Evolutionary conservation across 177 flowering plant species (phyloP).

Genomic region (Vitis hybrid): DNA sequence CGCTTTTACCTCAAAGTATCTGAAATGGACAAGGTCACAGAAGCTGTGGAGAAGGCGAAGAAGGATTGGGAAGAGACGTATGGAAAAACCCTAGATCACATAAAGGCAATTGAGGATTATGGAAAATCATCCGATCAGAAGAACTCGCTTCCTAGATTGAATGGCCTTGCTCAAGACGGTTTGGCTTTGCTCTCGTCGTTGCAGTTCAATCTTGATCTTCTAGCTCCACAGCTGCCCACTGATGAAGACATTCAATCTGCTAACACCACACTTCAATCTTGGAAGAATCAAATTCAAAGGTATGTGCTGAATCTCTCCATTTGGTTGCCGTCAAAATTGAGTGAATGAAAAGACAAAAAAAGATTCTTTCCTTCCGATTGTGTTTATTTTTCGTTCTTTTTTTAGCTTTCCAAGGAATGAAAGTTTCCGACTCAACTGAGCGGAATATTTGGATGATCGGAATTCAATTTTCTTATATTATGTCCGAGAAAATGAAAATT

Average conservation of each 20-base stretch:
- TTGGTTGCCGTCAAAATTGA: conserved; percentile 7
- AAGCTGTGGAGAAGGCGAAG: conserved; percentile 65
- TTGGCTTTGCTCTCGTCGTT: conserved; percentile 57
- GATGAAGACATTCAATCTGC: conserved; percentile 60
- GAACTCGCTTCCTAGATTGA: conserved; percentile 74
- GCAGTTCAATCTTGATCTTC: conserved; percentile 78
- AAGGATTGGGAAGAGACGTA: conserved; percentile 68
- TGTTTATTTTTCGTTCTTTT: neutral
- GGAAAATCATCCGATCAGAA: conserved; percentile 46
- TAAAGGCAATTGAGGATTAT: conserved; percentile 60
- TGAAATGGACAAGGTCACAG: conserved; percentile 72
- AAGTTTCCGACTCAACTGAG: neutral
- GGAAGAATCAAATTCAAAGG: conserved; percentile 74
- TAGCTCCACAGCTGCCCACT: conserved; percentile 74
- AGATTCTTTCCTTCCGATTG: neutral
- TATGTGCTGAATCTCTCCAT: conserved; percentile 5
- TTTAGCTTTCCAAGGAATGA: neutral
- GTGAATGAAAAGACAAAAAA: neutral
- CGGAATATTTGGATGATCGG: neutral
- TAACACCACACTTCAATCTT: conserved; percentile 48
- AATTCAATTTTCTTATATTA: neutral
- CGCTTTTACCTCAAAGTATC: too few species aligned
- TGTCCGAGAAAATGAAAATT: neutral
- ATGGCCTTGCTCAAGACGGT: conserved; percentile 83
- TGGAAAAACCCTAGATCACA: conserved; percentile 37